Percentiles rank a stretch among this genome's conserved stretches.
These are phyloP conservation scores for Dioscorea cayenensis DNA, from an alignment of 116 monocot species.

Conservation along the genomic window DNA sequence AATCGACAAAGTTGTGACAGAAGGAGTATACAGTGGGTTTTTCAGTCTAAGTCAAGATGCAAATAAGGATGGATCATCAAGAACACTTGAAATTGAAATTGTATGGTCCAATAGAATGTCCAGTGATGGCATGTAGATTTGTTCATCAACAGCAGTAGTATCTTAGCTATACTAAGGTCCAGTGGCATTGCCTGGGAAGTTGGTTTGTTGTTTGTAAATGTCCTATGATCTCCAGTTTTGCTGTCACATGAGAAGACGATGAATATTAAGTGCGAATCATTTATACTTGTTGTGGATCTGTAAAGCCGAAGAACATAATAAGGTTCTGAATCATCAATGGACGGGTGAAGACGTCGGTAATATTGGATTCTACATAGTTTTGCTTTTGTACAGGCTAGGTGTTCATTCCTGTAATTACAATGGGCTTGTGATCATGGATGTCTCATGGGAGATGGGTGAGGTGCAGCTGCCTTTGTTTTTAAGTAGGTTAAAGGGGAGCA, in stretches of 20 bases:
- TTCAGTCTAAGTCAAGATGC: slow-evolving; percentile 76
- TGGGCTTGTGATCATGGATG: neutral
- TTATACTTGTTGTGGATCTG: too few species aligned
- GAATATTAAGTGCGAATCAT: neutral
- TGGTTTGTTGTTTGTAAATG: neutral
- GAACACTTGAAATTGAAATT: slow-evolving; percentile 80
- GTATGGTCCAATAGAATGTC: slow-evolving; percentile 70
- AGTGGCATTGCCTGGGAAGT: neutral
- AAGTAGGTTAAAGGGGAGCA: slow-evolving; percentile 2
- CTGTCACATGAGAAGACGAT: neutral
- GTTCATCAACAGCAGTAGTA: neutral
- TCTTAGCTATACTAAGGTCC: too few species aligned
- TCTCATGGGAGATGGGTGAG: neutral
- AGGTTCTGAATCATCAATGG: neutral
- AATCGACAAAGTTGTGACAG: slow-evolving; percentile 77
- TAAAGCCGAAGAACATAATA: neutral
- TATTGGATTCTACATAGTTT: neutral
- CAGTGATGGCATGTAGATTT: slow-evolving; percentile 24
- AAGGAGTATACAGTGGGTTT: slow-evolving; percentile 71
- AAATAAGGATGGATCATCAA: slow-evolving; percentile 44
- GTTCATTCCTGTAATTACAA: neutral
- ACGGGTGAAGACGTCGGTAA: neutral
- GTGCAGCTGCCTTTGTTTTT: slow-evolving; percentile 7
- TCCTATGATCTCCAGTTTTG: neutral
- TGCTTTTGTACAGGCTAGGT: neutral